These are phyloP conservation scores for Boletus rubescentipes DNA, from an alignment of 768 basidiomycete species.

Conservation along the genomic window DNA sequence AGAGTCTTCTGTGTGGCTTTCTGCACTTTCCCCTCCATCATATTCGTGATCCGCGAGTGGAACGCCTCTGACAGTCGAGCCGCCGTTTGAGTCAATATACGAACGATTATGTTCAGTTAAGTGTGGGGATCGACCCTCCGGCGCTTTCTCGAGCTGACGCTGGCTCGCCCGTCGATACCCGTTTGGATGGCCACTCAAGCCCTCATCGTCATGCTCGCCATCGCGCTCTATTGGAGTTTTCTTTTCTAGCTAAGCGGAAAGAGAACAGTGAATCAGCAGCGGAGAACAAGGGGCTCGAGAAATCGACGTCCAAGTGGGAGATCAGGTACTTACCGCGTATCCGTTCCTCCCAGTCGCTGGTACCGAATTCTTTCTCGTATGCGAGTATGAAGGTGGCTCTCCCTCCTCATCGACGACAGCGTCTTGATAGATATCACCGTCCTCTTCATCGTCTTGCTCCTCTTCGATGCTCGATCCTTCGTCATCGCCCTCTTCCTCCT, in stretches of 20 bases:
- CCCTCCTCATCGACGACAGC: conserved; percentile 41
- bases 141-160: conserved; percentile 73
- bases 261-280: conserved; percentile 2
- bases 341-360: conserved; percentile 53
- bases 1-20: conserved; percentile 2
- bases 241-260: conserved; percentile 44
- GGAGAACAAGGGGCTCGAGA: not conserved
- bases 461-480: conserved; percentile 54
- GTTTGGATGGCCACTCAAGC: conserved; percentile 3
- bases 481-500: conserved; percentile 56
- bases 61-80: conserved; percentile 8
- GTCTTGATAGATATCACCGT: conserved; percentile 46
- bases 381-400: conserved; percentile 62
- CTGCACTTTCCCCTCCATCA: conserved; percentile 5
- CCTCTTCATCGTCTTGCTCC: conserved; percentile 49
- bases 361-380: conserved; percentile 40
- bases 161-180: conserved; percentile 47
- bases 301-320: not conserved
- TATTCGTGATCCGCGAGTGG: conserved; percentile 10
- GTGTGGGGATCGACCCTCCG: conserved; percentile 51
- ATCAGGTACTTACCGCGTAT: conserved; percentile 52
- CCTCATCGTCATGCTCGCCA: not conserved
- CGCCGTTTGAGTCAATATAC: conserved; percentile 8
- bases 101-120: not conserved
- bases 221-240: conserved; percentile 28